These are phyloP conservation scores for Diaporthe vexans DNA, from an alignment of 2,329 filamentous ascomycete genomes.

Conservation along the genomic window DNA sequence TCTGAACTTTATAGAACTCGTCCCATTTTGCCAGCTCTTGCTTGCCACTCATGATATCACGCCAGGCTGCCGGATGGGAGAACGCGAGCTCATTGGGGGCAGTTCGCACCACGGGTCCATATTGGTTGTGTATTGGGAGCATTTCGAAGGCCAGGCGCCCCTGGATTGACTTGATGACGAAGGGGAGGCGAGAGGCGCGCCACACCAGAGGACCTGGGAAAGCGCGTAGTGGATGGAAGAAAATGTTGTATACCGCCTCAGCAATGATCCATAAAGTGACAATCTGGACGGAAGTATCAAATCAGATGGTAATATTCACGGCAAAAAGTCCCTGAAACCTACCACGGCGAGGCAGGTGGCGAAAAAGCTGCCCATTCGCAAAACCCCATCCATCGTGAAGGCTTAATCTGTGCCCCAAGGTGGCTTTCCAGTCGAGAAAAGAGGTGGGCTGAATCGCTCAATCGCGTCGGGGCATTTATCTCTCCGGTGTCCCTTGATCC, in stretches of 20 bases:
- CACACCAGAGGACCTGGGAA: constrained; percentile 32
- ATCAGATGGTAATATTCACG: not conserved
- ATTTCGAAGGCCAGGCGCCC: constrained; percentile 40
- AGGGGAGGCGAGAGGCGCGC: constrained; percentile 34
- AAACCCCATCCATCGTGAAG: not conserved
- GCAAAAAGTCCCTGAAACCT: not conserved
- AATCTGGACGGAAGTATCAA: not conserved
- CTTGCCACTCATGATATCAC: constrained; percentile 50
- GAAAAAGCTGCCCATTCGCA: not conserved
- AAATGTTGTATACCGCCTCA: constrained; percentile 30
- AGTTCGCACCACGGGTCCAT: constrained; percentile 57
- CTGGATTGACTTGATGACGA: constrained; percentile 3
- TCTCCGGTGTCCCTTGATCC: not conserved
- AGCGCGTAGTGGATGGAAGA: constrained; percentile 30
- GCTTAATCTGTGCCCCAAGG: not conserved
- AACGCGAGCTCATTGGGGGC: constrained; percentile 57
- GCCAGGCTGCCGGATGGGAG: constrained; percentile 50
- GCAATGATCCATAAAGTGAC: not conserved
- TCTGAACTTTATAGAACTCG: constrained; percentile 4
- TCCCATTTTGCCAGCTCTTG: constrained; percentile 31
- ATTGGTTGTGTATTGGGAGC: constrained; percentile 49
- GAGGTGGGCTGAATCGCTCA: not conserved
- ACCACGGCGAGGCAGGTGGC: not conserved
- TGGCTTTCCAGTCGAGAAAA: not conserved
- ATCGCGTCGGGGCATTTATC: not conserved